Evolutionary conservation across 768 basidiomycete species (phyloP).

Genomic region (Mycena metata): DNA sequence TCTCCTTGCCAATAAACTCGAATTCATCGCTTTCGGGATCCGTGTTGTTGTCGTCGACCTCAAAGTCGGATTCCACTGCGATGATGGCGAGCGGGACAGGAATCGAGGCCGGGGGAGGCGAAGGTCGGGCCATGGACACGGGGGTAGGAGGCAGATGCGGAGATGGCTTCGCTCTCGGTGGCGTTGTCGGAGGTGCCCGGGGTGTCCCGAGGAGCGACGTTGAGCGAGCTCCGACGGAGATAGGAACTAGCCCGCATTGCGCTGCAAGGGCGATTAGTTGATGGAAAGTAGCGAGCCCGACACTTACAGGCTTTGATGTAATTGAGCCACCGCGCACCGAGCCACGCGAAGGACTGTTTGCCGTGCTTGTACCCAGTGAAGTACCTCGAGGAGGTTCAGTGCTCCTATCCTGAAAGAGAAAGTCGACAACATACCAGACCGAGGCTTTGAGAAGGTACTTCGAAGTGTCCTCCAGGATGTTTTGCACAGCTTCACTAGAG

Average conservation of each 20-base stretch:
- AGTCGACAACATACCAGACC: slow-evolving; percentile 24
- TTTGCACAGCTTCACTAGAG: no score
- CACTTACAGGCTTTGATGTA: slow-evolving; percentile 29
- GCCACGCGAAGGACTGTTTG: slow-evolving; percentile 38
- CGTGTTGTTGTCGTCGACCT: background rate
- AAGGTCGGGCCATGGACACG: slow-evolving; percentile 1
- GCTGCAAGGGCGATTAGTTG: background rate
- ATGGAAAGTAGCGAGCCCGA: background rate
- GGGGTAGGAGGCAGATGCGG: background rate
- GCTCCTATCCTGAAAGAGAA: background rate
- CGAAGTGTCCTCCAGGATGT: slow-evolving; percentile 1
- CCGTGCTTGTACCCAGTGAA: slow-evolving; percentile 26
- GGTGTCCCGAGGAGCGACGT: slow-evolving; percentile 3
- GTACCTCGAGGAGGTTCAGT: slow-evolving; percentile 25
- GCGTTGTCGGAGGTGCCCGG: background rate
- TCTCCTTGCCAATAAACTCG: slow-evolving; percentile 25
- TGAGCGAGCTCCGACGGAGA: slow-evolving; percentile 27
- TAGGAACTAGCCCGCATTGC: slow-evolving; percentile 16
- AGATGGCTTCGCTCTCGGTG: background rate
- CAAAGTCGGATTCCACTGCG: background rate
- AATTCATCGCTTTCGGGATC: slow-evolving; percentile 19
- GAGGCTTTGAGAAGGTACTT: slow-evolving; percentile 32
- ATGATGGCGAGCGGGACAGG: background rate
- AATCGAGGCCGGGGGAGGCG: background rate
- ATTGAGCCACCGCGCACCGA: slow-evolving; percentile 35